A percentile compares a stretch with the other conserved stretches of the same genome.
Conservation (phyloP, 495 filamentous ascomycete genomes). For the Paragyromitra xinjiangensis region DNA sequence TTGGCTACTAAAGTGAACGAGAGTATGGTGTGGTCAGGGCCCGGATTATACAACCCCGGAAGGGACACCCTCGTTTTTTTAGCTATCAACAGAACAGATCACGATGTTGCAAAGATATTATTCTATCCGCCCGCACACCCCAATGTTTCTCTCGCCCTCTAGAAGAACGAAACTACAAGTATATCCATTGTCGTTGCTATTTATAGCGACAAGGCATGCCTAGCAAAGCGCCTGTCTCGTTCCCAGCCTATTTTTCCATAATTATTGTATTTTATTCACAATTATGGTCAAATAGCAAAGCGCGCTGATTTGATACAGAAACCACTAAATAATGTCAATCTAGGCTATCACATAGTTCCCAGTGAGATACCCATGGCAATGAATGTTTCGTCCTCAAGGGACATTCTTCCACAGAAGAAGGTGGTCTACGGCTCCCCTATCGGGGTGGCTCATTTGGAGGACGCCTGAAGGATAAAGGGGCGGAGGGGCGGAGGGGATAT, state of each 20-base stretch:
- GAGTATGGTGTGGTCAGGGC: not conserved
- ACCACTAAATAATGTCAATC: not conserved
- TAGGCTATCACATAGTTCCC: not conserved
- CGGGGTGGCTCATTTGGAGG: not conserved
- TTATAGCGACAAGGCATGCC: not conserved
- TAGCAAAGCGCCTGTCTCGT: no score
- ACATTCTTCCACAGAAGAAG: not conserved
- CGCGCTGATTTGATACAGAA: not conserved
- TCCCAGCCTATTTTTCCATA: no score
- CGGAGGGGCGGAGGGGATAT: not conserved
- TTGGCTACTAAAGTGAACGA: not conserved
- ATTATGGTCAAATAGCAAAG: not conserved
- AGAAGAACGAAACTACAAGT: not conserved
- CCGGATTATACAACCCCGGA: not conserved
- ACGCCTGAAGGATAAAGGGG: not conserved
- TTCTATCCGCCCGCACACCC: not conserved
- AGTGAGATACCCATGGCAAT: not conserved
- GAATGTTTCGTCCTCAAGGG: not conserved
- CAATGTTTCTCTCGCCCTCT: not conserved
- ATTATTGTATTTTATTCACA: no score
- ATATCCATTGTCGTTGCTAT: not conserved
- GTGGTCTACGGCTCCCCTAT: not conserved
- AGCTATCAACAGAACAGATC: not conserved
- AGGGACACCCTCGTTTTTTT: not conserved
- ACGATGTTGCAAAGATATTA: not conserved